A percentile compares a stretch with the other conserved stretches of the same genome.
These are phyloP conservation scores for Fusarium sororula DNA, from an alignment of 2,329 filamentous ascomycete genomes.

Conservation along the genomic window DNA sequence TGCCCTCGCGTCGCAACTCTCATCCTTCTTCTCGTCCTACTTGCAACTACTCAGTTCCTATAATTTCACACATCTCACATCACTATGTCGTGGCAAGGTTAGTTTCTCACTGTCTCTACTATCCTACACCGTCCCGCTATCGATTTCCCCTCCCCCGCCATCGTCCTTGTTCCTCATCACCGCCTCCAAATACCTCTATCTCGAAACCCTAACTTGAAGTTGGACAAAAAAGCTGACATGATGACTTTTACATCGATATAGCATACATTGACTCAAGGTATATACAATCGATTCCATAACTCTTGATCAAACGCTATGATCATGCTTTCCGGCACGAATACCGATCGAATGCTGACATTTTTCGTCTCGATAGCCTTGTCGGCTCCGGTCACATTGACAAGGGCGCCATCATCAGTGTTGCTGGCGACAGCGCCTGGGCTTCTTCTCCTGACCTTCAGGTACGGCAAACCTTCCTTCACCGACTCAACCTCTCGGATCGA, in stretches of 20 bases:
- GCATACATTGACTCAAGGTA: constrained; percentile 64
- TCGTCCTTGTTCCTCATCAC: constrained; percentile 31
- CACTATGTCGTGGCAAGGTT: constrained; percentile 82
- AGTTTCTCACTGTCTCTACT: constrained; percentile 34
- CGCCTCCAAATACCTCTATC: constrained; percentile 43
- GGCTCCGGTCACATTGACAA: constrained; percentile 82
- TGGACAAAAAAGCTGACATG: constrained; percentile 25
- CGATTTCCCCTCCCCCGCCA: constrained; percentile 28
- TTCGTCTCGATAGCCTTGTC: constrained; percentile 70
- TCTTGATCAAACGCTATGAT: neutral
- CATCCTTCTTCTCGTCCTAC: constrained; percentile 3
- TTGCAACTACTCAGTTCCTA: constrained; percentile 4
- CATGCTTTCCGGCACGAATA: constrained; percentile 6
- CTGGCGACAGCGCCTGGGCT: constrained; percentile 85
- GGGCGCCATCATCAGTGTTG: constrained; percentile 83
- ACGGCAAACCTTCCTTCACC: constrained; percentile 47
- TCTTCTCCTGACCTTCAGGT: constrained; percentile 76
- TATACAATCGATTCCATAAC: constrained; percentile 16
- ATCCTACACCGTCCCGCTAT: constrained; percentile 1
- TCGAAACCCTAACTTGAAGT: constrained; percentile 1
- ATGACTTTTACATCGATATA: constrained; percentile 38
- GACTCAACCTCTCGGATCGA: neutral
- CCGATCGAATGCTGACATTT: constrained; percentile 37
- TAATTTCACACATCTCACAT: constrained; percentile 26
- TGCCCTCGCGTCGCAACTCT: constrained; percentile 33